Conservation (phyloP, 345 rosid genomes). For the Populus nigra region DNA sequence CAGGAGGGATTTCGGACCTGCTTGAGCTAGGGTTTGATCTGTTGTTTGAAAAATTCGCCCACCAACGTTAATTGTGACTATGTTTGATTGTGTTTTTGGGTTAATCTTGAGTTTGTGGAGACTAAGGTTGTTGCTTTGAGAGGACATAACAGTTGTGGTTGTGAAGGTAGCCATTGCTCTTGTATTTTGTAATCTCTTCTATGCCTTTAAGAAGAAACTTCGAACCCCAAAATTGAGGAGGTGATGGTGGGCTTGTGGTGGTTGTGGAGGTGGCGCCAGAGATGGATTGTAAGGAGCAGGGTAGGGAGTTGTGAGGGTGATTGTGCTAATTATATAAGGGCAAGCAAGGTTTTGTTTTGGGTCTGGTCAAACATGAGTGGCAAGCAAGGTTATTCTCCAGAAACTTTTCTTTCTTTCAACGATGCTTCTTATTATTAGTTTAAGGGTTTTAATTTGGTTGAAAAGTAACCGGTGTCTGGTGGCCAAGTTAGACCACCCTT, state of each 20-base stretch:
- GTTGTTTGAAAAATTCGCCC: slow-evolving; percentile 79
- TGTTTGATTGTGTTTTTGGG: neutral
- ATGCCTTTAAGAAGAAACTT: neutral
- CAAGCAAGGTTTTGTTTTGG: no score
- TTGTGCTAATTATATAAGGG: no score
- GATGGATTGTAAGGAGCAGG: neutral
- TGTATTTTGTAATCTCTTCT: neutral
- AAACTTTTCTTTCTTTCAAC: no score
- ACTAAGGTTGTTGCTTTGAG: neutral
- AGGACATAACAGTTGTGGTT: neutral
- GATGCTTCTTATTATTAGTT: no score
- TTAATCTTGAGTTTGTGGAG: neutral
- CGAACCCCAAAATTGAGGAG: neutral
- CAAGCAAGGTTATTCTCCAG: no score
- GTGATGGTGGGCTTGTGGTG: neutral
- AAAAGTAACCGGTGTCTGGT: no score
- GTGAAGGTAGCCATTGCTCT: slow-evolving; percentile 17
- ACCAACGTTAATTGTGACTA: slow-evolving; percentile 64
- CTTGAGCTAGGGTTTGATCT: slow-evolving; percentile 60
- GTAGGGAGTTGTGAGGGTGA: no score
- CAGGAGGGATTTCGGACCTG: slow-evolving; percentile 64
- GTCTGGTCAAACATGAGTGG: no score
- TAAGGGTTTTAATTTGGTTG: no score
- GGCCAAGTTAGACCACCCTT: no score
- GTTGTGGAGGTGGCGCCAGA: neutral